phyloP scores from a whole-genome alignment of 2,329 filamentous ascomycete species.

The Calonectria crousiana region DNA sequence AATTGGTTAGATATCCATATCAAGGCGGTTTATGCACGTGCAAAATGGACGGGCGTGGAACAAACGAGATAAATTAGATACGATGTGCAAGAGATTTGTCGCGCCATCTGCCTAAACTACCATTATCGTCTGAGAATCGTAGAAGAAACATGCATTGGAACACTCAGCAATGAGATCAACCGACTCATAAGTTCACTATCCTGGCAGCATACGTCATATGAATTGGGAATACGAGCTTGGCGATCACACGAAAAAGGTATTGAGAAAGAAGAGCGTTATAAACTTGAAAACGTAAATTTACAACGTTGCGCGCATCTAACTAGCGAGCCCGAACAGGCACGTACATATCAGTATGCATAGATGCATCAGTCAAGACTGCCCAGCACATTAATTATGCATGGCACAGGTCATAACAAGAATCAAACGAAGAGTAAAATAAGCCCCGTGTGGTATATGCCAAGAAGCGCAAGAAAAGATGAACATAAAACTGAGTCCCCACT shows the following conservation, averaged over 20 bases:
- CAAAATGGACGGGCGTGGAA: slow-evolving; percentile 16
- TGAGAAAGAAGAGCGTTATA: background rate
- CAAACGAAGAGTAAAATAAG: slow-evolving; percentile 5
- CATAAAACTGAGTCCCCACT: slow-evolving; percentile 19
- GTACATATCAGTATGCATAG: slow-evolving; percentile 31
- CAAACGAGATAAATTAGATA: slow-evolving; percentile 7
- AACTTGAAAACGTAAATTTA: slow-evolving; percentile 35
- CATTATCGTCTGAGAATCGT: slow-evolving; percentile 4
- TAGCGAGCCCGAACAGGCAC: slow-evolving; percentile 26
- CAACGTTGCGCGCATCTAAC: slow-evolving; percentile 29
- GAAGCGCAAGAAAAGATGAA: slow-evolving; percentile 20
- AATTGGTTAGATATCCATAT: slow-evolving; percentile 39
- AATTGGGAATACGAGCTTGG: background rate
- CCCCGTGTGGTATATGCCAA: slow-evolving; percentile 18
- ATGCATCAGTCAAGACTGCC: slow-evolving; percentile 27
- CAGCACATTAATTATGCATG: slow-evolving; percentile 32
- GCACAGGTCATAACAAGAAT: slow-evolving; percentile 29
- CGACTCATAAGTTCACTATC: background rate
- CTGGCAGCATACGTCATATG: too few relatives aligned
- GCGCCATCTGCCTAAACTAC: slow-evolving; percentile 12
- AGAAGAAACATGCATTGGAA: slow-evolving; percentile 12
- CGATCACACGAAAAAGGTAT: background rate
- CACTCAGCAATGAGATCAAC: slow-evolving; percentile 17
- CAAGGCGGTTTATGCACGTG: slow-evolving; percentile 15
- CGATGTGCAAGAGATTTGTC: slow-evolving; percentile 12